Conservation (phyloP, 768 basidiomycete species). For the Suillus weaverae region DNA sequence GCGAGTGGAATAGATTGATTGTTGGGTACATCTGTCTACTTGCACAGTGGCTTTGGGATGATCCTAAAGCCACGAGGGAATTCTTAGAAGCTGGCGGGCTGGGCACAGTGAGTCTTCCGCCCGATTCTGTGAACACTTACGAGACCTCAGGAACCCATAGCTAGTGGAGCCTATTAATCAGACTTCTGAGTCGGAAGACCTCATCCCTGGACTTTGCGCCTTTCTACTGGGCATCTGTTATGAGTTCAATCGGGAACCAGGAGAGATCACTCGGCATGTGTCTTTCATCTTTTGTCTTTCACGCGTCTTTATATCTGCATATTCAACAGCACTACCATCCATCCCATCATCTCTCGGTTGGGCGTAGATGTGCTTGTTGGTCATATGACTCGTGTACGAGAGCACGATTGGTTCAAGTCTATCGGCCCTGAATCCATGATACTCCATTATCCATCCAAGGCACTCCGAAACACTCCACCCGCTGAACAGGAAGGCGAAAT, state of each 20-base stretch:
- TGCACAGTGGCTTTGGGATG: conserved; percentile 96
- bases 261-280: conserved; percentile 87
- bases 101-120: conserved; percentile 67
- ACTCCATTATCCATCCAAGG: conserved; percentile 44
- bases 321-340: conserved; percentile 66
- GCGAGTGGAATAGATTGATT: conserved; percentile 90
- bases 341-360: conserved; percentile 87
- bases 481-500: conserved; percentile 72
- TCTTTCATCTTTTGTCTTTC: background rate
- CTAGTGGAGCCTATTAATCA: conserved; percentile 95
- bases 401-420: conserved; percentile 90
- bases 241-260: conserved; percentile 94
- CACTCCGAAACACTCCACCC: conserved; percentile 15
- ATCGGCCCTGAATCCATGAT: conserved; percentile 87
- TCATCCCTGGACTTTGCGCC: conserved; percentile 87
- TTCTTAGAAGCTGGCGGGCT: conserved; percentile 90
- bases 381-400: conserved; percentile 82
- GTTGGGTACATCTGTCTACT: conserved; percentile 83
- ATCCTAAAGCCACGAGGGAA: conserved; percentile 81
- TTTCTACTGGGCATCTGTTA: conserved; percentile 94
- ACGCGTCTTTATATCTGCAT: background rate
- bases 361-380: conserved; percentile 88
- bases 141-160: conserved; percentile 39
- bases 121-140: background rate
- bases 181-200: conserved; percentile 76